Evolutionary conservation across 2,329 filamentous ascomycete species (phyloP), one percentile per base, ranked within the genome.

Genomic region (Kalmusia sp.): DNA sequence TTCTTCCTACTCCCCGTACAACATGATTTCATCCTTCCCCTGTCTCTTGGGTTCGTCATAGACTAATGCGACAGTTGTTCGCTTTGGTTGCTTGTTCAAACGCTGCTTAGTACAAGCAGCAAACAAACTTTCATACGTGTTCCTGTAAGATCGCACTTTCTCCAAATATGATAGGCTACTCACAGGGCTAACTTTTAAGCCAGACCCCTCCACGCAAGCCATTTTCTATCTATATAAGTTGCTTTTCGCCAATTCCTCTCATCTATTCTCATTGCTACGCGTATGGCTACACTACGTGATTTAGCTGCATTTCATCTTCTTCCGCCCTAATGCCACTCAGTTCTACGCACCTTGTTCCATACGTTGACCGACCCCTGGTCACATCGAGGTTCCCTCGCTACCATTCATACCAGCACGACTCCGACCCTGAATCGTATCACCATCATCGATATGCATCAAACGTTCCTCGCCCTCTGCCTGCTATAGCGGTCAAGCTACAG

Each of bases 241-340:
- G 31, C 17, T 3, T 21, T 35, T 48, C 24, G 28, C 51, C 48
- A 31, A 22, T 25, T 28, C 6, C 25, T 24, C n/a, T 27, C 34
- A 31, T 11, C n/a, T 35, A 49, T 50, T 43, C 11, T 34, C 25
- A 12, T 51, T 25, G 47, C 41, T 35, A 45, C 43, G 51, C 47
- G 27, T 55, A 63, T 58, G 60, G 60, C 57, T 57, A 47, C 48
- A 57, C 37, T 25, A 49, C 14, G 31, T 48, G 35, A 34, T 22
- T 25, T 49, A 45, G 44, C 46, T 51, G 41, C 44, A 48, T 35
- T 21, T 4, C 27, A 31, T 15, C n/a, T 17, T 14, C 24, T 28
- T 44, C 49, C 45, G 25, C 33, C 51, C 51, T 61, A 50, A 65
- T 66, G 63, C 53, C 50, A 39, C 58, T 55, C 50, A 45, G 47